A percentile compares a stretch with the other conserved stretches of the same genome.
Evolutionary conservation across 352 stramenopile genomes (phyloP).

Genomic region (Ophiocytium majus): DNA sequence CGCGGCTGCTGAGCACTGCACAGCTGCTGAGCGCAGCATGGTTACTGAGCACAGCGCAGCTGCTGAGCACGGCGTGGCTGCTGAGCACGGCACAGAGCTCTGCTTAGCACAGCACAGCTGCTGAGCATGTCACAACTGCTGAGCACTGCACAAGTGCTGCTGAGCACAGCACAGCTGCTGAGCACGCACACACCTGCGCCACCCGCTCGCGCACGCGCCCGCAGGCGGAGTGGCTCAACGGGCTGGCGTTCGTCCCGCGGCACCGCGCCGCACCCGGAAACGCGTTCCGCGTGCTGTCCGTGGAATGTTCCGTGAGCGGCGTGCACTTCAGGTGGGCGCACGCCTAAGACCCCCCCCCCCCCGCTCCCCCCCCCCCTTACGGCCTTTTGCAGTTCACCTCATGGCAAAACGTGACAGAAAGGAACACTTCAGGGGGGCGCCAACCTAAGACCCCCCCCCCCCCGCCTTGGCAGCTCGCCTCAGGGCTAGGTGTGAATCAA

Average conservation of each 20-base stretch:
- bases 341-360: too few species aligned
- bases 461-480: too few species aligned
- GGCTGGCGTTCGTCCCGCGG: neutral
- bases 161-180: neutral
- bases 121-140: neutral
- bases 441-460: too few species aligned
- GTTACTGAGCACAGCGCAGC: too few species aligned
- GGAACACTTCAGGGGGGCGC: neutral
- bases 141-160: neutral
- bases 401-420: neutral
- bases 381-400: neutral
- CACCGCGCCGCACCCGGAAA: neutral
- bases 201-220: too few species aligned
- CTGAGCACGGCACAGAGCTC: neutral
- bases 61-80: too few species aligned
- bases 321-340: neutral
- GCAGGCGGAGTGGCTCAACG: too few species aligned
- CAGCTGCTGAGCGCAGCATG: too few species aligned
- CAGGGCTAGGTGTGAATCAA: neutral
- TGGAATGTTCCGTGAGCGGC: conserved; percentile 24
- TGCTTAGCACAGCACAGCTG: neutral
- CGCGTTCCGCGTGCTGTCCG: conserved; percentile 1
- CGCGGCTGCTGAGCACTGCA: neutral
- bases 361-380: neutral
- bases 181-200: neutral